Conservation (phyloP, 345 rosid species). For the Crucihimalaya himalaica region DNA sequence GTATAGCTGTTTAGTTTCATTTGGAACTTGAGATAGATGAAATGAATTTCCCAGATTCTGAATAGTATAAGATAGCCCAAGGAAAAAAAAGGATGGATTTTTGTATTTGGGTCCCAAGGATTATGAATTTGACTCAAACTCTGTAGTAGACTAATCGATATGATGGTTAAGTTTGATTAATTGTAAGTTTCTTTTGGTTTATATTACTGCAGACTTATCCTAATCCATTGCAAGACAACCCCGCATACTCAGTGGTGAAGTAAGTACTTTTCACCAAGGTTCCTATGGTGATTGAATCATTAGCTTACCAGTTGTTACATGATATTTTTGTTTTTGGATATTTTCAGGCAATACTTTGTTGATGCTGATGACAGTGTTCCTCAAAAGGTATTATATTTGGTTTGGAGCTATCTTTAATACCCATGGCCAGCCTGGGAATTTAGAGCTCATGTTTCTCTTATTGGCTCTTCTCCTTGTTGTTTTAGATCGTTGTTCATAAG, state of each 20-base stretch:
- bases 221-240: conserved; percentile 87
- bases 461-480: conserved; percentile 15
- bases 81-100: conserved; percentile 1
- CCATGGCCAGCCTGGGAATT: not conserved
- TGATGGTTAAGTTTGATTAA: conserved; percentile 7
- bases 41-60: not conserved
- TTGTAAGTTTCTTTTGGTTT: not conserved
- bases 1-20: not conserved
- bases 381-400: conserved; percentile 50
- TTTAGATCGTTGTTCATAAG: conserved; percentile 73
- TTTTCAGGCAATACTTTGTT: conserved; percentile 84
- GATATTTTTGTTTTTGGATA: not conserved
- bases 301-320: not conserved
- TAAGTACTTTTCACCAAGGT: conserved; percentile 40
- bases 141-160: not conserved
- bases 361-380: conserved; percentile 81
- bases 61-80: not conserved
- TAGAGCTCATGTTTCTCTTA: conserved; percentile 6
- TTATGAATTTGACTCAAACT: conserved; percentile 1
- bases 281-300: not conserved
- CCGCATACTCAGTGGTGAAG: conserved; percentile 89
- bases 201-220: conserved; percentile 55
- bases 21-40: not conserved
- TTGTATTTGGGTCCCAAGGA: not conserved
- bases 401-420: not conserved